Percentiles rank a stretch among this genome's conserved stretches.
These are phyloP conservation scores for Penicillium bovifimosum DNA, from an alignment of 495 filamentous ascomycete species.

Conservation along the genomic window DNA sequence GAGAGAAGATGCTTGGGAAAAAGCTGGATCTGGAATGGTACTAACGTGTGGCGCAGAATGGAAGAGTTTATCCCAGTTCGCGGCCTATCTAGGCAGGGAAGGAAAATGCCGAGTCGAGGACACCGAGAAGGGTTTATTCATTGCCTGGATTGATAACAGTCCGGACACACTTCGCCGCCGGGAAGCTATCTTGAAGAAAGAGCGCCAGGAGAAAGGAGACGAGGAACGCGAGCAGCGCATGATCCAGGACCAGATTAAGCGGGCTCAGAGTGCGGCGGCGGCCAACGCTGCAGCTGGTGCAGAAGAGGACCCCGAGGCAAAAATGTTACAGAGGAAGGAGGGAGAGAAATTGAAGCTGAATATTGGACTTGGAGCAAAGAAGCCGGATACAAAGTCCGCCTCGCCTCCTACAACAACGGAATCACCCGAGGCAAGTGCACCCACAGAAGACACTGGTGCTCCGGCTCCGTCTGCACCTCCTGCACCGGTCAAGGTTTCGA, in stretches of 20 bases:
- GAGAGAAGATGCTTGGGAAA: neutral
- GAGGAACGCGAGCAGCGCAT: constrained; percentile 79
- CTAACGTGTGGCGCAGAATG: constrained; percentile 43
- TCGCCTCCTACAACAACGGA: constrained; percentile 19
- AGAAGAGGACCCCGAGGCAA: constrained; percentile 35
- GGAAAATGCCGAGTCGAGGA: constrained; percentile 84
- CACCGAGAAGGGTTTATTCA: constrained; percentile 74
- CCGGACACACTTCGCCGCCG: constrained; percentile 74
- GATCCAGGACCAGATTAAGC: constrained; percentile 72
- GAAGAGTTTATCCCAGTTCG: constrained; percentile 81
- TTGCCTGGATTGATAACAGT: constrained; percentile 86
- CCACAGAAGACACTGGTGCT: constrained; percentile 20
- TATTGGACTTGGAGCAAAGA: constrained; percentile 51
- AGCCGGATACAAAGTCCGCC: constrained; percentile 25
- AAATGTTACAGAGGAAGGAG: constrained; percentile 59
- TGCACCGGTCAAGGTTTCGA: constrained; percentile 39
- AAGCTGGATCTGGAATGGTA: neutral
- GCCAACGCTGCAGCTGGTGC: constrained; percentile 34
- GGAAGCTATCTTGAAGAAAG: constrained; percentile 76
- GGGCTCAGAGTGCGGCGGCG: constrained; percentile 49
- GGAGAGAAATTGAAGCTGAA: constrained; percentile 80
- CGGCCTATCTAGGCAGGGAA: constrained; percentile 74
- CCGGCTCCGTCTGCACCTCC: constrained; percentile 21
- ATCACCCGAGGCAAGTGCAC: constrained; percentile 14
- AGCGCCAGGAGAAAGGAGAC: constrained; percentile 80